A percentile compares a stretch with the other conserved stretches of the same genome.
Conservation (phyloP, 225 moss, liverwort and hornwort genomes). For the Polytrichum commune region DNA sequence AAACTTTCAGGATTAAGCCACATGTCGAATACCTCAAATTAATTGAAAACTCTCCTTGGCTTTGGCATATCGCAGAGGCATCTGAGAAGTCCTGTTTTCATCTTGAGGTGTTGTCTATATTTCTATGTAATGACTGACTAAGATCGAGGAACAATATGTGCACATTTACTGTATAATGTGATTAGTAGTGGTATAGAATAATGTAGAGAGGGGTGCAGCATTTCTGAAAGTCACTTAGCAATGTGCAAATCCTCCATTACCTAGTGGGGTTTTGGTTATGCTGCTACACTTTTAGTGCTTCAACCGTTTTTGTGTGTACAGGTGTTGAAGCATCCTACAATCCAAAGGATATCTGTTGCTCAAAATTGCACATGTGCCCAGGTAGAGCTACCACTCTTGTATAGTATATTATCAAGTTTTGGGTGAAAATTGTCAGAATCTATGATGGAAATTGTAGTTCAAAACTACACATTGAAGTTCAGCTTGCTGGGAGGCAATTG, state of each 20-base stretch:
- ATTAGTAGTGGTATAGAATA: not conserved
- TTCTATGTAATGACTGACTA: not conserved
- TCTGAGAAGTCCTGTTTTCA: not conserved
- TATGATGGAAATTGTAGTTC: too few species aligned
- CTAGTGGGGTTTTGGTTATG: not conserved
- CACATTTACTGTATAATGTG: too few species aligned
- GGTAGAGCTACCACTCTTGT: conserved; percentile 8
- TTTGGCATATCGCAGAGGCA: not conserved
- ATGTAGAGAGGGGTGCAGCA: not conserved
- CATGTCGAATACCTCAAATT: not conserved
- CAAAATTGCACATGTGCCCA: conserved; percentile 46
- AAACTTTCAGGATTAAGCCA: not conserved
- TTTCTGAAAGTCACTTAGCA: not conserved
- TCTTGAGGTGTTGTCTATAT: not conserved
- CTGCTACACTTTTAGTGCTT: too few species aligned
- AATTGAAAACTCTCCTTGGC: not conserved
- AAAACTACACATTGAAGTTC: too few species aligned
- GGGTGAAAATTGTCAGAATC: too few species aligned
- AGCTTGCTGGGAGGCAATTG: too few species aligned
- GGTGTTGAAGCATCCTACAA: conserved; percentile 42
- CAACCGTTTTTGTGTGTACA: conserved; percentile 2
- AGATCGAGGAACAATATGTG: not conserved
- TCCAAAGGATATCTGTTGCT: conserved; percentile 23
- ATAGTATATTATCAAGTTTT: too few species aligned
- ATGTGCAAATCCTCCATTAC: not conserved